Base-by-base conservation (phyloP, 768 basidiomycete species). In the Rhizopogon sp. region DNA sequence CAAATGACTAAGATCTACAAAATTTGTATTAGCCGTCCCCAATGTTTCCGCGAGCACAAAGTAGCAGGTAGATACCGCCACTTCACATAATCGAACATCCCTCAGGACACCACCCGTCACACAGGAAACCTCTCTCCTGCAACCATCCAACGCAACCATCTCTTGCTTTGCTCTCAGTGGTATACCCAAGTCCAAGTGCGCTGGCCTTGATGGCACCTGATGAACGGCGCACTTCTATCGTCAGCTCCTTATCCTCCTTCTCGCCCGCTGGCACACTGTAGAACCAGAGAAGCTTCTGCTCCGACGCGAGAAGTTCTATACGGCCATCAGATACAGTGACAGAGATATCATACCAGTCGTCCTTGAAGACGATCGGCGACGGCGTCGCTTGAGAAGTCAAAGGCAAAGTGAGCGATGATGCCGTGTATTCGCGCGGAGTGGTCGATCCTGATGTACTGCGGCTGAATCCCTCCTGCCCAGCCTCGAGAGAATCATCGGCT, bases 241-340 rank as follows among this genome's bases (percentile, higher is more conserved):
- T 69, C 60, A 74, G 70, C 51, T 67, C 71, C 17, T 56, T 60
- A 20, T 52, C 58, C 20, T 61, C 62, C 17, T 58, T 56, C 14
- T 63, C 68, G 0, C 28, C 55, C 8, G 49, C 51, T 4, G 78
- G 75, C 1, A 71, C 60, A 13, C 62, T 61, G 57, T 82, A 81
- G 55, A 64, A 77, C 80, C 80, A 86, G 52, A 66, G 69, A 43
- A 87, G 62, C n/a, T 60, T 71, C 66, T 83, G 80, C 11, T 77
- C 79, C 7, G 72, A 69, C 3, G 79, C 80, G 11, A 75, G 71
- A 14, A 81, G 62, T 45, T 74, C 75, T 63, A 74, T 78, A 16
- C 72, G 60, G 0, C 85, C 85, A 8, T 72, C 74, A 0, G 79
- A 77, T 3, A 75, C 72, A 43, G 69, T 59, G 39, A 83, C 78